Evolutionary conservation across 2,329 filamentous ascomycete species (phyloP).

Genomic region (Blastomyces parvus): DNA sequence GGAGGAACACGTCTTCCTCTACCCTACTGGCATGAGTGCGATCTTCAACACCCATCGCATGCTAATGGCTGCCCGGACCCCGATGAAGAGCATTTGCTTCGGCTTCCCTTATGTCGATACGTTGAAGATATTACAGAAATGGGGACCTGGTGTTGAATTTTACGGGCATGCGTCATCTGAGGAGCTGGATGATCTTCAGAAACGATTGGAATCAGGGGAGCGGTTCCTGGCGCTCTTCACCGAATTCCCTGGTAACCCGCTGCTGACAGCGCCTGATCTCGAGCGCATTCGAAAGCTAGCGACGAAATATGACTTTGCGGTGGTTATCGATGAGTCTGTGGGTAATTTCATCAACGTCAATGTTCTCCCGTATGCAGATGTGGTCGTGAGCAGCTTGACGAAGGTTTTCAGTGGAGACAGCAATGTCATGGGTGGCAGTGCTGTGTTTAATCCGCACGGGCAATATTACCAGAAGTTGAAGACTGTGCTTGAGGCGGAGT

Average conservation of each 20-base stretch:
- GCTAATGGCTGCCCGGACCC: conserved; percentile 55
- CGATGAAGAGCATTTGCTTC: conserved; percentile 71
- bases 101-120: conserved; percentile 99
- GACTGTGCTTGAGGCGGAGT: conserved; percentile 52
- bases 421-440: conserved; percentile 91
- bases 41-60: conserved; percentile 82
- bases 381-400: conserved; percentile 89
- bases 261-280: conserved; percentile 77
- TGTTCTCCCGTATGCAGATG: conserved; percentile 76
- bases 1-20: conserved; percentile 82
- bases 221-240: conserved; percentile 77
- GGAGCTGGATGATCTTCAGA: conserved; percentile 77
- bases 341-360: conserved; percentile 95
- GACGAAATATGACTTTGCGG: conserved; percentile 73
- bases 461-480: conserved; percentile 64
- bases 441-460: conserved; percentile 56
- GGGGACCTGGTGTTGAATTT: conserved; percentile 78
- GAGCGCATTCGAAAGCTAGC: conserved; percentile 69
- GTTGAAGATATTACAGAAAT: conserved; percentile 88
- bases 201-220: conserved; percentile 60
- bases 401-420: conserved; percentile 97
- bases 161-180: conserved; percentile 69
- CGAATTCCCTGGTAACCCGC: conserved; percentile 89
- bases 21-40: conserved; percentile 85
- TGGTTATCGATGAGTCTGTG: conserved; percentile 92